Evolutionary conservation across 148 eudicot species (phyloP).

Genomic region (Polygonum aviculare): DNA sequence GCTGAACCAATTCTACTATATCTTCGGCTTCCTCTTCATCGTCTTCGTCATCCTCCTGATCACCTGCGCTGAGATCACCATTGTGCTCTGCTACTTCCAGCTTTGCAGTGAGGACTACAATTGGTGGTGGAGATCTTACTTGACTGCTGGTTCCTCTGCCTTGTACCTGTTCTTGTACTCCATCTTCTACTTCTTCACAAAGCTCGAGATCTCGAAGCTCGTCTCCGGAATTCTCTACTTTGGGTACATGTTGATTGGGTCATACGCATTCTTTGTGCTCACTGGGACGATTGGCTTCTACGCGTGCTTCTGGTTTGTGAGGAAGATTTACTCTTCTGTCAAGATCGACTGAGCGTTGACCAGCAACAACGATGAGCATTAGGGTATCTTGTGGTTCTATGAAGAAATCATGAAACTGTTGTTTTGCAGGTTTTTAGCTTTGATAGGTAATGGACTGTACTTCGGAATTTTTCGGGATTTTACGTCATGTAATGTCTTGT

Average conservation of each 20-base stretch:
- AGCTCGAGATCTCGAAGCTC: slow-evolving; percentile 39
- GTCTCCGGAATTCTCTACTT: slow-evolving; percentile 40
- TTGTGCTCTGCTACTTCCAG: slow-evolving; percentile 52
- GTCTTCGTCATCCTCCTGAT: slow-evolving; percentile 38
- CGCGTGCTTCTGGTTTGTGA: slow-evolving; percentile 40
- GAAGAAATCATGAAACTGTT: not conserved
- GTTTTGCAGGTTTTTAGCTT: slow-evolving; percentile 10
- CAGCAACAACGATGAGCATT: not conserved
- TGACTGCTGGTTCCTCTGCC: slow-evolving; percentile 49
- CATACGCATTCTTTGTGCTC: slow-evolving; percentile 36
- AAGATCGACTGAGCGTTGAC: slow-evolving; percentile 28
- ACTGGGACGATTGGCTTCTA: slow-evolving; percentile 40
- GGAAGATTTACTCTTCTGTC: slow-evolving; percentile 43
- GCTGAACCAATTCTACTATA: slow-evolving; percentile 55
- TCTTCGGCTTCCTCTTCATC: slow-evolving; percentile 44
- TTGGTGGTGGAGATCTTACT: slow-evolving; percentile 55
- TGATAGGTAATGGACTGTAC: slow-evolving; percentile 1
- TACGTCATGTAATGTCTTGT: not conserved
- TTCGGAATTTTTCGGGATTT: slow-evolving; percentile 5
- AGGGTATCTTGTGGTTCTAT: slow-evolving; percentile 8
- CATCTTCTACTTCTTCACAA: slow-evolving; percentile 47
- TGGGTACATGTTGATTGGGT: slow-evolving; percentile 37
- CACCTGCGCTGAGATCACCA: slow-evolving; percentile 43
- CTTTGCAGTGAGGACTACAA: slow-evolving; percentile 47
- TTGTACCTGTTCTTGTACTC: slow-evolving; percentile 44